Evolutionary conservation across 2,329 filamentous ascomycete species (phyloP).

Genomic region (Claviceps sp.): DNA sequence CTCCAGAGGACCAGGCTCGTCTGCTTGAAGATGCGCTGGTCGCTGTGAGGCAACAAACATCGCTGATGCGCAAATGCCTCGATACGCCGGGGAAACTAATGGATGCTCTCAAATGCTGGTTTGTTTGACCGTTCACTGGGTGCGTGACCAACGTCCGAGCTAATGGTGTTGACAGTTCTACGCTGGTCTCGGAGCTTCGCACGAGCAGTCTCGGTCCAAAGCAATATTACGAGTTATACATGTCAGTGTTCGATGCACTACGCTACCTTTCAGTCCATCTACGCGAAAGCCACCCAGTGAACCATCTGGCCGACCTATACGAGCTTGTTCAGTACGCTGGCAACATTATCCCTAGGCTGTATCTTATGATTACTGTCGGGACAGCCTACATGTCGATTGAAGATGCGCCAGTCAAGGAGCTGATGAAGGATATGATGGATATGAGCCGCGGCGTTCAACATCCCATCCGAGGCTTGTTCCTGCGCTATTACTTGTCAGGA

Average conservation of each 20-base stretch:
- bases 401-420: slow-evolving; percentile 96
- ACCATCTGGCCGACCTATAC: slow-evolving; percentile 95
- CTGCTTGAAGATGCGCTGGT: slow-evolving; percentile 94
- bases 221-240: slow-evolving; percentile 99
- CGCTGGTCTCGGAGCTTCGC: slow-evolving; percentile 92
- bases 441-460: slow-evolving; percentile 98
- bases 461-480: slow-evolving; percentile 84
- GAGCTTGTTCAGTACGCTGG: slow-evolving; percentile 96
- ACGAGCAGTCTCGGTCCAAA: slow-evolving; percentile 97
- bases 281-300: slow-evolving; percentile 92
- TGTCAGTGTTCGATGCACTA: slow-evolving; percentile 96
- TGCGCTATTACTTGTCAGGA: slow-evolving; percentile 91
- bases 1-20: slow-evolving; percentile 70
- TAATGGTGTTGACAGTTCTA: slow-evolving; percentile 51
- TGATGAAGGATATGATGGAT: slow-evolving; percentile 99
- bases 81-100: slow-evolving; percentile 97
- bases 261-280: slow-evolving; percentile 94
- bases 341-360: slow-evolving; percentile 90
- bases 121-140: slow-evolving; percentile 24
- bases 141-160: background rate
- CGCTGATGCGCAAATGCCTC: slow-evolving; percentile 92
- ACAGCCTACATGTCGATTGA: slow-evolving; percentile 98
- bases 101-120: slow-evolving; percentile 99
- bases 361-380: slow-evolving; percentile 98
- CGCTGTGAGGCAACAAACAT: slow-evolving; percentile 93